Conservation (phyloP, 805 yeast genomes). For the Zygotorulaspora chibaensis region DNA sequence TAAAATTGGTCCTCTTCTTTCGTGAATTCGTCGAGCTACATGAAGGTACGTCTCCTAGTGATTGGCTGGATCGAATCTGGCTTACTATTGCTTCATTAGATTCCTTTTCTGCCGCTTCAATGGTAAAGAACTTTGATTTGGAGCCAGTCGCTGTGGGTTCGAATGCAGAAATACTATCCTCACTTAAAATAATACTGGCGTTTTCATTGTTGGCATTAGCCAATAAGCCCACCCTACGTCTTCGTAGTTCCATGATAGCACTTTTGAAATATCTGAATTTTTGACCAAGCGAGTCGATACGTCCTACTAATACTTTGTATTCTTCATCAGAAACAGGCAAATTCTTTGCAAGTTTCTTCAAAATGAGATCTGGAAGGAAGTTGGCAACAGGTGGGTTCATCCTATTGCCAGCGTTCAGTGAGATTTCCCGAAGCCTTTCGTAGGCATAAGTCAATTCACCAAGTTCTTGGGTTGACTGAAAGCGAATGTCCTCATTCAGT, state of each 20-base stretch:
- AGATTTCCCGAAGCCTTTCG: constrained; percentile 23
- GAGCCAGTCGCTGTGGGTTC: constrained; percentile 6
- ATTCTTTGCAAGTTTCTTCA: constrained; percentile 24
- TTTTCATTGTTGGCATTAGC: constrained; percentile 6
- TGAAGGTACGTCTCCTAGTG: constrained; percentile 1
- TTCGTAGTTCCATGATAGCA: constrained; percentile 22
- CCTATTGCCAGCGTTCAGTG: constrained; percentile 19
- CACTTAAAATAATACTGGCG: constrained; percentile 15
- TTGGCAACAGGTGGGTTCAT: constrained; percentile 25
- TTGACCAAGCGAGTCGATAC: constrained; percentile 18
- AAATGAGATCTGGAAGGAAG: constrained; percentile 24
- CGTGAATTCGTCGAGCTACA: constrained; percentile 1
- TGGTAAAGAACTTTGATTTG: constrained; percentile 21
- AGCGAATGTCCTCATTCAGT: constrained; percentile 9
- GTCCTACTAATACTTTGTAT: constrained; percentile 20
- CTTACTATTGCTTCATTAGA: constrained; percentile 21
- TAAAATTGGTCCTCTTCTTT: constrained; percentile 7
- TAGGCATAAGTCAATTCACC: constrained; percentile 23
- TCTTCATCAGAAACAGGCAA: constrained; percentile 28
- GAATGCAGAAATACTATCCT: constrained; percentile 17
- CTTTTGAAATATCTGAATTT: constrained; percentile 25
- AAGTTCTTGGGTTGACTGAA: constrained; percentile 24
- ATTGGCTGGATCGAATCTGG: constrained; percentile 20
- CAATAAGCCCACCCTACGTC: constrained; percentile 15
- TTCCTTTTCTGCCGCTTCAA: constrained; percentile 12